These are phyloP conservation scores for Fomitiporia mediterranea DNA, from an alignment of 1,284 basidiomycete species.

Conservation along the genomic window DNA sequence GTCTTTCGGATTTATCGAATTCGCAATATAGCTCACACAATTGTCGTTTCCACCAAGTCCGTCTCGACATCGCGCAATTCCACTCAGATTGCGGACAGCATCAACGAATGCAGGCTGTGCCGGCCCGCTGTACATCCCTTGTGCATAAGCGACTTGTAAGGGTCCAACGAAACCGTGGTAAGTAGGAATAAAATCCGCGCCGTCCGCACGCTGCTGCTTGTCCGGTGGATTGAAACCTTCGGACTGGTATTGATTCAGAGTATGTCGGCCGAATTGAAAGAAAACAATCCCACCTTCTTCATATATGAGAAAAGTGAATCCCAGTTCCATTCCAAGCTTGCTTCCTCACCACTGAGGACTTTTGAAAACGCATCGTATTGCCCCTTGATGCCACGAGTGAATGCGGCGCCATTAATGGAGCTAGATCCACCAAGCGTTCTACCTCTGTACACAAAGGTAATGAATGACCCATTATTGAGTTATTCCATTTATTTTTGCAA, in stretches of 20 bases:
- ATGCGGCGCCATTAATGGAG: conserved; percentile 71
- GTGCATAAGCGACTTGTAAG: conserved; percentile 41
- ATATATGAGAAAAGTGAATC: conserved; percentile 44
- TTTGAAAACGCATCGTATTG: conserved; percentile 55
- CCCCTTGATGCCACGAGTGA: conserved; percentile 45
- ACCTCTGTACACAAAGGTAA: conserved; percentile 51
- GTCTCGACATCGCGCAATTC: no score
- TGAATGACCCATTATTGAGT: conserved; percentile 60
- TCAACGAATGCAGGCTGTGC: background rate
- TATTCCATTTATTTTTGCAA: no score
- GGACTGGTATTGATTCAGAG: conserved; percentile 36
- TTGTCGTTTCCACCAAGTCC: no score
- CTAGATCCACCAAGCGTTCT: conserved; percentile 72
- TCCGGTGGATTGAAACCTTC: no score
- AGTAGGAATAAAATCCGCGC: conserved; percentile 35
- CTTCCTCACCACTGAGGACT: conserved; percentile 35
- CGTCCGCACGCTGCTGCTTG: no score
- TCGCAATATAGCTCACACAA: no score
- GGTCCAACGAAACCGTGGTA: conserved; percentile 44
- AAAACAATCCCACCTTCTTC: conserved; percentile 49
- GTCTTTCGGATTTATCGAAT: conserved; percentile 62
- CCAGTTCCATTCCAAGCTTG: conserved; percentile 47
- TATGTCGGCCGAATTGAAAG: conserved; percentile 35
- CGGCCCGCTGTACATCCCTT: background rate
- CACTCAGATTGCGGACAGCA: conserved; percentile 41